Evolutionary conservation across 192 early-diverging fungal genomes (phyloP).

Genomic region (Linderina pennispora): DNA sequence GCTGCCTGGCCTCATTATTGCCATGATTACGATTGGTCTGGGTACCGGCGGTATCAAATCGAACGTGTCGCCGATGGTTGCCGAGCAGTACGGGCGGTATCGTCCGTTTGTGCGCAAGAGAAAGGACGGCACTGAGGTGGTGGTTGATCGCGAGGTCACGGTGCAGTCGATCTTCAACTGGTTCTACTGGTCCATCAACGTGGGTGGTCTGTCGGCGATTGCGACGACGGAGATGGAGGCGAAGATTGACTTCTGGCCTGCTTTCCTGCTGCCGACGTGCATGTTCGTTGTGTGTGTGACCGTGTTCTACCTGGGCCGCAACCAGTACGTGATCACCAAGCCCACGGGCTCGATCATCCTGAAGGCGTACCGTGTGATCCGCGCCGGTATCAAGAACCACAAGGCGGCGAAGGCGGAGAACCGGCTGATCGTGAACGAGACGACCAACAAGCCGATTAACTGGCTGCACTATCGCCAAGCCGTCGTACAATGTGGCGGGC

Average conservation of each 20-base stretch:
- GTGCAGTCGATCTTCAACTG: slow-evolving; percentile 75
- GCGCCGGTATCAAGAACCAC: slow-evolving; percentile 20
- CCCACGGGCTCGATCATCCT: slow-evolving; percentile 53
- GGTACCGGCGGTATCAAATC: slow-evolving; percentile 77
- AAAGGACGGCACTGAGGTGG: slow-evolving; percentile 52
- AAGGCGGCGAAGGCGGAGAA: slow-evolving; percentile 26
- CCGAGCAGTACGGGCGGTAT: slow-evolving; percentile 58
- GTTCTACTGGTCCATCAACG: slow-evolving; percentile 74
- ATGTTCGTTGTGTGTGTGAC: slow-evolving; percentile 51
- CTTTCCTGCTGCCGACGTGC: slow-evolving; percentile 53
- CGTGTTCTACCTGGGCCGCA: slow-evolving; percentile 50
- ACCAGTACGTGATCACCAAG: slow-evolving; percentile 47
- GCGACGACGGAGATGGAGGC: slow-evolving; percentile 54
- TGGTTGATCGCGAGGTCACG: slow-evolving; percentile 63
- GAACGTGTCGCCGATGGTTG: slow-evolving; percentile 73
- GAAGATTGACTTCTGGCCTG: slow-evolving; percentile 51
- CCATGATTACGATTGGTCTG: slow-evolving; percentile 67
- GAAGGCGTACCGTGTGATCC: slow-evolving; percentile 38
- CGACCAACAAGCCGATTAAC: slow-evolving; percentile 14
- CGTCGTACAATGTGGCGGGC: slow-evolving; percentile 26
- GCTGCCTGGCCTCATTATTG: slow-evolving; percentile 59
- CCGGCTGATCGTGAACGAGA: slow-evolving; percentile 20
- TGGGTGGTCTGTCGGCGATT: slow-evolving; percentile 54
- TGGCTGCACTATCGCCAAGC: slow-evolving; percentile 61
- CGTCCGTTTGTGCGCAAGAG: slow-evolving; percentile 56